Base-by-base conservation (phyloP, 31 red algal genomes). In the Porphyra umbilicalis region DNA sequence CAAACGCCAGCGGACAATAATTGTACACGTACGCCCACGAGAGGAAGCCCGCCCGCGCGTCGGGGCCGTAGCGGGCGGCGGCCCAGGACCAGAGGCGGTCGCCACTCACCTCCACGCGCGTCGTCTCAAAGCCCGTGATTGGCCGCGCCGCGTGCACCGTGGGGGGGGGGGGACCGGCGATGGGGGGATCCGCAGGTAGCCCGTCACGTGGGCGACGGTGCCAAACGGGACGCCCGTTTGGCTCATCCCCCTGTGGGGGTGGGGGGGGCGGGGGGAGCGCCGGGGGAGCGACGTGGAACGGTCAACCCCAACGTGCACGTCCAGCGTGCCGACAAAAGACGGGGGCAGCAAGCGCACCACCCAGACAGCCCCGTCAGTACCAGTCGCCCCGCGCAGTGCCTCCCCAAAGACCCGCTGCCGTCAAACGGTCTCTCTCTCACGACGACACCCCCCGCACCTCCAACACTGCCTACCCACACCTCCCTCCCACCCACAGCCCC, bases 221-320 rank as follows among this genome's bases (percentile, higher is more conserved):
- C 93, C 93, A 88, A 95, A 95, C 35, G 93, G 93, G 3, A 95
- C 82, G 34, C 93, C 93, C 33, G 88, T 90, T 36, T 95, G 93
- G 3, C 81, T 88, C 93, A 95, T 95, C 1, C 93, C 93, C 57
- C 57, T 71, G 57, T 29, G 57, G 14, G 57, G 57, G 18, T 2
- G 25, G 57, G 57, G 57, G 57, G 57, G 16, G 16, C 11, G 57
- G 57, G 57, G 57, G 57, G 14, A 71, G 57, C 7, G 8, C n/a
- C n/a, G n/a, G n/a, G n/a, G n/a, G n/a, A n/a, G n/a, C n/a, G n/a
- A n/a, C n/a, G n/a, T n/a, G 57, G 25, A 9, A 11, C 14, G 20
- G 5, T 16, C 14, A 57, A 20, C 42, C 42, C 14, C 42, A 9
- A 2, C 14, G 42, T 16, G 42, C 9, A 16, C 0, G 57, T 4